Evolutionary conservation across 2,329 filamentous ascomycete species (phyloP), one percentile per base, ranked within the genome.

Genomic region (Talaromyces sp.): DNA sequence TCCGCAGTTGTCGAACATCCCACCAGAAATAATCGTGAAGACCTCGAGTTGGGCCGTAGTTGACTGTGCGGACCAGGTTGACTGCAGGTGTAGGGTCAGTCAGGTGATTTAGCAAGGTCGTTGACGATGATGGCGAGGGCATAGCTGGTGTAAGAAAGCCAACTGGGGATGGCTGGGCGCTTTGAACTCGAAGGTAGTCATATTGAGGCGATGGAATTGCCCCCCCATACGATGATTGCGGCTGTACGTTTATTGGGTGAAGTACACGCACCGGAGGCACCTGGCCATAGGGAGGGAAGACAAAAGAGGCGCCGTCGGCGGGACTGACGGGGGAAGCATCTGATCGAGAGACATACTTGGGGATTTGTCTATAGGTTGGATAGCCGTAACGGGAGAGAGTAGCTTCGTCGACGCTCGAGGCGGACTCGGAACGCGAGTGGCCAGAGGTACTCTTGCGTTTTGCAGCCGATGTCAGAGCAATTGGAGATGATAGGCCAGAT

Each of bases 11-110:
- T 66, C 93, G 89, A 61, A 96, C 84, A 70, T 97, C 93, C 90
- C 91, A 97, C 93, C 93, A 97, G 75, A 93, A 96, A 78, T 96
- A 87, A 73, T 88, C 91, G 68, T 88, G 75, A 82, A 84, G 69
- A 82, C 87, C 72, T 86, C 89, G 64, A 81, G 85, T 69, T 81
- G 80, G 65, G 77, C 86, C 72, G 71, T 88, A 87, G 62, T 88
- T 90, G 66, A 93, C 85, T 66, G 88, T 89, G 69, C 88, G 88
- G 41, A 96, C 91, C 35, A 96, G 81, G 46, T 88, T 88, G 19
- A 92, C 89, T 24, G 91, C 88, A 21, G 92, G 92, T 70, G 95
- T 96, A 62, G 89, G 78, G 0, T 83, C 80, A 2, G 89, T 92
- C 54, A 97, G 84, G 75, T 94, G 96, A 63, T 83, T 82, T 67